Evolutionary conservation across 169 alveolate genomes (phyloP), one percentile per base, ranked within the genome.

Genomic region (Pseudocohnilembus persalinus): DNA sequence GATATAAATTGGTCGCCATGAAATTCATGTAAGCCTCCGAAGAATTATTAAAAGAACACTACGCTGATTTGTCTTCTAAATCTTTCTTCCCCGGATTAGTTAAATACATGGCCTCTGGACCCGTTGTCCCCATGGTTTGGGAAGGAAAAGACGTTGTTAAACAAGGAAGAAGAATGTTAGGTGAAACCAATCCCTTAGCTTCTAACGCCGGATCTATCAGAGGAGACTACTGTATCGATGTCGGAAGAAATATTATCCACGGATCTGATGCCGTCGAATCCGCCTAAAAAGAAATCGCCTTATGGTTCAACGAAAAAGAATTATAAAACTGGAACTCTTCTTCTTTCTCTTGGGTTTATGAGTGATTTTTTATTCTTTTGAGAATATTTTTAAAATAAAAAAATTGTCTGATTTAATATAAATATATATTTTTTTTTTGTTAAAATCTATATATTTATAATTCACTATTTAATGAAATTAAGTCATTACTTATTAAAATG

Each of bases 51-150:
- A 98, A 97, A 82, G 92, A 97, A 88, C 99, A 98, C 94, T 99
- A 99, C 93, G 98, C 96, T 68, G 99, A 97, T 65, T 98, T 97
- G 85, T 91, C 91, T 73, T 98, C 95, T n/a, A 96, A 96, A 89
- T 98, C 99, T 35, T 99, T 98, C 93, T 97, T 98, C 96, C 94
- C 94, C 30, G 97, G 95, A 49, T 95, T 99, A 32, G 94, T 98
- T 80, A 92, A 88, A 32, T 98, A 97, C 91, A 95, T 98, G 86
- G 81, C 94, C 76, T 96, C 97, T 81, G 99, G 99, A 30, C 99
- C 99, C 32, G 99, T 99, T 31, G 98, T 97, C 83, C 97, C 99
- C 82, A 98, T 98, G 99, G 99, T 97, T 32, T 99, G 99, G 99
- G 99, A 98, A 95, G 99, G 99, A 31, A 94, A 96, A 64, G 98